These are phyloP conservation scores for Amanita polypyramis DNA, from an alignment of 768 basidiomycete genomes.

Conservation along the genomic window DNA sequence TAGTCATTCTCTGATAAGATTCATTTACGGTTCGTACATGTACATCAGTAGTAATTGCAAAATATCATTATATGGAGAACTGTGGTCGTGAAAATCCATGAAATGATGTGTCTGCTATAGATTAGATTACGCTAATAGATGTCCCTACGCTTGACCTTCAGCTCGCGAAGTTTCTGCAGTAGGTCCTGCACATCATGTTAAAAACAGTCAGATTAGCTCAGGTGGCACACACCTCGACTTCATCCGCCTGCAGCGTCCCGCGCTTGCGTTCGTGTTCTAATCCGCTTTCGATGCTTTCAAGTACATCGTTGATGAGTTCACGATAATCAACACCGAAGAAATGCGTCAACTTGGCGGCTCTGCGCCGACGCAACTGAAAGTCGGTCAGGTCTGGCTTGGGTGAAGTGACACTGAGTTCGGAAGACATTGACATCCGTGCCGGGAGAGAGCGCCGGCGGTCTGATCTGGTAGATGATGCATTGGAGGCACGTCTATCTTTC, in stretches of 20 bases:
- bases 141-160: constrained; percentile 40
- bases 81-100: constrained; percentile 7
- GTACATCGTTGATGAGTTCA: constrained; percentile 63
- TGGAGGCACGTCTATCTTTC: constrained; percentile 21
- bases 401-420: constrained; percentile 33
- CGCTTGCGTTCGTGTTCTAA: constrained; percentile 56
- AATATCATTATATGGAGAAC: constrained; percentile 11
- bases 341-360: constrained; percentile 75
- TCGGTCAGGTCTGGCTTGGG: constrained; percentile 34
- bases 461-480: constrained; percentile 33
- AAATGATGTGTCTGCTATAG: neutral
- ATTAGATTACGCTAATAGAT: constrained; percentile 11
- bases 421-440: constrained; percentile 43
- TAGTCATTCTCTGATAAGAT: constrained; percentile 53
- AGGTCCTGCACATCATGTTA: constrained; percentile 32
- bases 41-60: constrained; percentile 25
- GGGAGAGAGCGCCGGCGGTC: constrained; percentile 69
- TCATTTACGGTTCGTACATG: neutral
- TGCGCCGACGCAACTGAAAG: constrained; percentile 63
- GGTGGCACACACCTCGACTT: constrained; percentile 53
- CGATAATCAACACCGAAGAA: constrained; percentile 86
- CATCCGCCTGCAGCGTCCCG: constrained; percentile 56
- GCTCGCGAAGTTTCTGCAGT: constrained; percentile 38
- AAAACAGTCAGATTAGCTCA: constrained; percentile 5
- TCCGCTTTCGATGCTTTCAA: constrained; percentile 73